phyloP scores from a whole-genome alignment of 192 early-diverging fungal species.

The Allomyces macrogynus region DNA sequence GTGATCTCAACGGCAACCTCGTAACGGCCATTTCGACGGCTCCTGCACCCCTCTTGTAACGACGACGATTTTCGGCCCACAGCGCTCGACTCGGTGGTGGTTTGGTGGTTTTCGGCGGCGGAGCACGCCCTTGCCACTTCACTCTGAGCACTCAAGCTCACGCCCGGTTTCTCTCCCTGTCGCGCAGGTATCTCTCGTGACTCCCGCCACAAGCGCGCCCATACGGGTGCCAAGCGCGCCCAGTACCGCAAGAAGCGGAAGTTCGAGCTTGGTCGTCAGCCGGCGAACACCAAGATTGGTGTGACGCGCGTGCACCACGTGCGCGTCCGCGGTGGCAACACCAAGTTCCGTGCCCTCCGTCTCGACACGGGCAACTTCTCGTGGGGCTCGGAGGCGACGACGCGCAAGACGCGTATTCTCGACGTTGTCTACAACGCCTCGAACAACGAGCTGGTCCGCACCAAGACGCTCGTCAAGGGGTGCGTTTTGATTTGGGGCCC shows the following conservation, averaged over 20 bases:
- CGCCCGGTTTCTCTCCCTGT: not conserved
- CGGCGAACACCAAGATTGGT: slow-evolving; percentile 94
- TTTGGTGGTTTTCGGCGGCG: not conserved
- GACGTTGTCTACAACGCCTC: slow-evolving; percentile 95
- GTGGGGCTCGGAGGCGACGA: slow-evolving; percentile 87
- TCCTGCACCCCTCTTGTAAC: no score
- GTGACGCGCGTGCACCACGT: slow-evolving; percentile 89
- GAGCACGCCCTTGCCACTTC: not conserved
- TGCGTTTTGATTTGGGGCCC: no score
- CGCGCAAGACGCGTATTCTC: slow-evolving; percentile 91
- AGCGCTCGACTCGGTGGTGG: not conserved
- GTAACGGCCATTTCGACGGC: no score
- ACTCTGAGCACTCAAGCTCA: not conserved
- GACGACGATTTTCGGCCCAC: no score
- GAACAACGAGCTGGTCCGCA: slow-evolving; percentile 99
- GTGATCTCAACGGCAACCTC: no score
- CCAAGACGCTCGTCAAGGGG: slow-evolving; percentile 97
- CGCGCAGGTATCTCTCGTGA: slow-evolving; percentile 94
- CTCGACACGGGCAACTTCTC: slow-evolving; percentile 92
- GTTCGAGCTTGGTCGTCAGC: slow-evolving; percentile 98
- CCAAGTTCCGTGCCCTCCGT: slow-evolving; percentile 94
- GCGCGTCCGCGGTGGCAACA: slow-evolving; percentile 95
- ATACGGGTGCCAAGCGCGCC: slow-evolving; percentile 96
- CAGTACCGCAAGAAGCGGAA: slow-evolving; percentile 99
- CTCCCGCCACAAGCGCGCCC: slow-evolving; percentile 94